A percentile compares a stretch with the other conserved stretches of the same genome.
Conservation (phyloP, 768 basidiomycete genomes). For the Suillus subluteus region DNA sequence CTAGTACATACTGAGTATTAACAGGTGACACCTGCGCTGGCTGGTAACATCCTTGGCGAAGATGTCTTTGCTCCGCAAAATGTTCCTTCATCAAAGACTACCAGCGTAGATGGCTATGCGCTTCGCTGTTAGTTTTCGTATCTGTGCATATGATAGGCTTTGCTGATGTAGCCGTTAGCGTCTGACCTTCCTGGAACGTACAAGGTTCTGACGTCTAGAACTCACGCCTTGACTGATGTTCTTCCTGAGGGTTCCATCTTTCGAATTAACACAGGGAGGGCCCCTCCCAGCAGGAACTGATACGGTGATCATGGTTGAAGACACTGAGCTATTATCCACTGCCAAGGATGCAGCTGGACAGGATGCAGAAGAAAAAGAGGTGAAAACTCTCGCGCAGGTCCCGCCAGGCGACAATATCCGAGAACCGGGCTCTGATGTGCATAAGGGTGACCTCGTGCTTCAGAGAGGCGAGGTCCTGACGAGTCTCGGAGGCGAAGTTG, state of each 20-base stretch:
- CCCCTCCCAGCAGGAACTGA: constrained; percentile 78
- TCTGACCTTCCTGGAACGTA: constrained; percentile 67
- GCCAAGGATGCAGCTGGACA: constrained; percentile 39
- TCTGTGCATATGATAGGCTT: not conserved
- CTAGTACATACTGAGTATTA: not conserved
- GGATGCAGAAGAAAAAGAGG: constrained; percentile 68
- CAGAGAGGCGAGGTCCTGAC: constrained; percentile 62
- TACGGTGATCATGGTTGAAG: constrained; percentile 91
- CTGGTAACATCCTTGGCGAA: constrained; percentile 75
- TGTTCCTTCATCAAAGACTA: constrained; percentile 67
- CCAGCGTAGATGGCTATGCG: constrained; percentile 91
- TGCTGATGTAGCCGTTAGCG: constrained; percentile 42
- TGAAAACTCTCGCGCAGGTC: constrained; percentile 68
- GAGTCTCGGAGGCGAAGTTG: constrained; percentile 79
- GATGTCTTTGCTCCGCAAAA: constrained; percentile 68
- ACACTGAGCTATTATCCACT: constrained; percentile 74
- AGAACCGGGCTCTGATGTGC: constrained; percentile 73
- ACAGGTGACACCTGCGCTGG: constrained; percentile 63
- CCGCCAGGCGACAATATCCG: constrained; percentile 73
- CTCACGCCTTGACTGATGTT: constrained; percentile 31
- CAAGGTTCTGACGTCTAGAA: constrained; percentile 63
- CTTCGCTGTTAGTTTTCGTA: constrained; percentile 54
- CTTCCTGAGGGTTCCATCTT: constrained; percentile 50
- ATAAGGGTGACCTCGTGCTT: constrained; percentile 66
- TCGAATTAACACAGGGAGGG: constrained; percentile 86